A percentile compares a stretch with the other conserved stretches of the same genome.
phyloP scores from a whole-genome alignment of 2,329 filamentous ascomycete genomes.

The Lecanicillium sp. region DNA sequence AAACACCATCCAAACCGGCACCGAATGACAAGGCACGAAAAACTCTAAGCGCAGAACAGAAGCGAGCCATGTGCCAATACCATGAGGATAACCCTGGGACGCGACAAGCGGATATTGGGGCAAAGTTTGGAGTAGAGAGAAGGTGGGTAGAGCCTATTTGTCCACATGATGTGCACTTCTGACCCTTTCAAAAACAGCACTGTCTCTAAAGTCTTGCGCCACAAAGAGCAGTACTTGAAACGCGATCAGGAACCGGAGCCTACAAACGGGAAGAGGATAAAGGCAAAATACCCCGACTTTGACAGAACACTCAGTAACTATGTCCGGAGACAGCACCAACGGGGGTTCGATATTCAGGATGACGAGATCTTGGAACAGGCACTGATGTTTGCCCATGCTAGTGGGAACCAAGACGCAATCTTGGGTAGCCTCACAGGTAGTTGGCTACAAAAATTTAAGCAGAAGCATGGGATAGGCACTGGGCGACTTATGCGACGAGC shows the following conservation, averaged over 20 bases:
- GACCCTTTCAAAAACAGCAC: conserved; percentile 51
- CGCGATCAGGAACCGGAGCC: conserved; percentile 62
- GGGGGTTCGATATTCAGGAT: conserved; percentile 66
- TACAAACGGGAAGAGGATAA: conserved; percentile 69
- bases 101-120: conserved; percentile 95
- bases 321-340: conserved; percentile 71
- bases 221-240: conserved; percentile 90
- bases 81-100: conserved; percentile 82
- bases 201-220: conserved; percentile 92
- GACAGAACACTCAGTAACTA: conserved; percentile 85
- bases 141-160: conserved; percentile 52
- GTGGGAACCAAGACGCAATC: conserved; percentile 59
- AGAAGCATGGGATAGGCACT: conserved; percentile 60
- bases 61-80: conserved; percentile 88
- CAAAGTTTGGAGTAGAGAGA: conserved; percentile 90
- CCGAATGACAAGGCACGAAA: conserved; percentile 61
- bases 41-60: conserved; percentile 85
- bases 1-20: conserved; percentile 19
- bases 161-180: conserved; percentile 8
- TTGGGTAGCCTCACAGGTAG: conserved; percentile 61
- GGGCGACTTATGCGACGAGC: conserved; percentile 46
- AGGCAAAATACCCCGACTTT: conserved; percentile 82
- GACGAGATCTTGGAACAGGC: conserved; percentile 81
- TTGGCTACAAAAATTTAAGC: conserved; percentile 95
- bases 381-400: conserved; percentile 67